Evolutionary conservation across 306 rosid genomes (phyloP).

Genomic region (Begonia masoniana): DNA sequence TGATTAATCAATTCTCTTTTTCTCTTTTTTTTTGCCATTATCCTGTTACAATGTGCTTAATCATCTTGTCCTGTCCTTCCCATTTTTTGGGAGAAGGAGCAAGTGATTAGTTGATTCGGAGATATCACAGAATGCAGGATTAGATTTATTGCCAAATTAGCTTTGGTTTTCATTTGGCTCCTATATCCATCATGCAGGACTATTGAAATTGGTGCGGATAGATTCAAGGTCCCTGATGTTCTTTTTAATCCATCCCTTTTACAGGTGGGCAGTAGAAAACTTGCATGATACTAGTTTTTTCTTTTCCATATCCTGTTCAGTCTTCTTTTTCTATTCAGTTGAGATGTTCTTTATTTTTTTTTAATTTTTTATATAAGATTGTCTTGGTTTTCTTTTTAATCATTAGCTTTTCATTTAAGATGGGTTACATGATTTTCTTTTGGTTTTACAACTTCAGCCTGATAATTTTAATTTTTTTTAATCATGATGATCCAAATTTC

Average conservation of each 20-base stretch:
- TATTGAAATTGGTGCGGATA: conserved; percentile 91
- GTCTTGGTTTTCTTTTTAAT: too few relatives aligned
- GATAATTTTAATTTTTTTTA: too few relatives aligned
- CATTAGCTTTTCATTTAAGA: too few relatives aligned
- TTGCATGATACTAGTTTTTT: conserved; percentile 4
- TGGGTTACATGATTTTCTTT: too few relatives aligned
- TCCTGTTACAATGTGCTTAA: too few relatives aligned
- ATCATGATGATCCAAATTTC: too few relatives aligned
- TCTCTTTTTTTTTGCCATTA: too few relatives aligned
- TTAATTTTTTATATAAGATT: not conserved
- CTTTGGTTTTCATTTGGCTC: conserved; percentile 5
- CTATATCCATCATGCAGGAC: conserved; percentile 38
- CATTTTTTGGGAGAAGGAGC: too few relatives aligned
- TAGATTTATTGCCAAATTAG: not conserved
- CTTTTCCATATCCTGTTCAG: not conserved
- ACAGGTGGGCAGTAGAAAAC: conserved; percentile 40
- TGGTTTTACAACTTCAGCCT: too few relatives aligned
- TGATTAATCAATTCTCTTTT: not conserved
- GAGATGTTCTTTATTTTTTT: not conserved
- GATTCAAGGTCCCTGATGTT: conserved; percentile 95
- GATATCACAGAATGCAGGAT: too few relatives aligned
- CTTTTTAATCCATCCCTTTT: conserved; percentile 78
- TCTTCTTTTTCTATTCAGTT: not conserved
- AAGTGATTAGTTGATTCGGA: too few relatives aligned
- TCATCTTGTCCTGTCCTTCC: too few relatives aligned